These are phyloP conservation scores for Astragalus glycyphyllos DNA, from an alignment of 306 rosid species.

Conservation along the genomic window DNA sequence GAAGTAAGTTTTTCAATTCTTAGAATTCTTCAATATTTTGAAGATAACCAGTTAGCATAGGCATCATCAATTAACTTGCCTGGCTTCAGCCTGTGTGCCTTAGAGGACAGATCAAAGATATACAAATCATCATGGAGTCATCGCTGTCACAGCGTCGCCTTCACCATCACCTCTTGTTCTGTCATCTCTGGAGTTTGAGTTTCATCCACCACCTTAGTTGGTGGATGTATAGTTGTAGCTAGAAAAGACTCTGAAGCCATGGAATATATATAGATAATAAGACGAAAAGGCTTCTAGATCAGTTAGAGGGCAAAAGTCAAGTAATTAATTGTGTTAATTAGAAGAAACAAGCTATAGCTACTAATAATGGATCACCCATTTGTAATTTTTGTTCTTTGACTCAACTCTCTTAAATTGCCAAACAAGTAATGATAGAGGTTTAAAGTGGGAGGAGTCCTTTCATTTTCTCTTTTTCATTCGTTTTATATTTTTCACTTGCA, in stretches of 20 bases:
- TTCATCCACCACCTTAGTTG: slow-evolving; percentile 45
- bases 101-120: slow-evolving; percentile 9
- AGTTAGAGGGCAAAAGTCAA: slow-evolving; percentile 20
- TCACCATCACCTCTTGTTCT: slow-evolving; percentile 20
- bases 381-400: slow-evolving; percentile 47
- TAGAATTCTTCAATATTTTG: too few relatives aligned
- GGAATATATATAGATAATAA: background rate
- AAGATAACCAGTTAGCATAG: too few relatives aligned
- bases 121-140: slow-evolving; percentile 35
- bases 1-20: too few relatives aligned
- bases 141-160: background rate
- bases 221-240: slow-evolving; percentile 26
- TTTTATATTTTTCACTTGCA: background rate
- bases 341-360: slow-evolving; percentile 24
- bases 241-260: slow-evolving; percentile 37
- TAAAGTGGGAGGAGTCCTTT: slow-evolving; percentile 38
- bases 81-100: slow-evolving; percentile 74
- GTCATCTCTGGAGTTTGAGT: slow-evolving; percentile 39
- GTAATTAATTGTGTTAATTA: slow-evolving; percentile 29
- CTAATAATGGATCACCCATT: slow-evolving; percentile 42
- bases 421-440: slow-evolving; percentile 45
- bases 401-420: slow-evolving; percentile 47
- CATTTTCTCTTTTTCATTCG: background rate
- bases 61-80: slow-evolving; percentile 54
- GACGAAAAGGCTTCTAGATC: slow-evolving; percentile 10